Percentiles rank a stretch among this genome's conserved stretches.
Evolutionary conservation across 495 filamentous ascomycete species (phyloP).

Genomic region (Xylaria cubensis): DNA sequence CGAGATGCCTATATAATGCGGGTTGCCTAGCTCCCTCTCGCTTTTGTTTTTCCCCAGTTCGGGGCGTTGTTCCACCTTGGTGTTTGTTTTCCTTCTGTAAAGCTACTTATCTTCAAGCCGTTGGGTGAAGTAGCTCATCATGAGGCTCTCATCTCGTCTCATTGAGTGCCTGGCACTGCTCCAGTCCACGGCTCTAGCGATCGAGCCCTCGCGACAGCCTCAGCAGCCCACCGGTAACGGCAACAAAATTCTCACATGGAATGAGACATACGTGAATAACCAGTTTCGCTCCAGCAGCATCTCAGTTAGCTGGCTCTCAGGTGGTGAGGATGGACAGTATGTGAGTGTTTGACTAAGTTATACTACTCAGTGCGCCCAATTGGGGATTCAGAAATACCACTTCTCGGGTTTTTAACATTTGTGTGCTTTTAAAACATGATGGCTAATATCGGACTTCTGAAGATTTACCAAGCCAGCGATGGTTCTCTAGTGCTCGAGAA

Average conservation of each 20-base stretch:
- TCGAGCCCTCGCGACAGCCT: constrained; percentile 48
- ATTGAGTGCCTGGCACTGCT: constrained; percentile 30
- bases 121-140: constrained; percentile 19
- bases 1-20: not conserved
- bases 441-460: not conserved
- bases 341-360: constrained; percentile 4
- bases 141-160: constrained; percentile 28
- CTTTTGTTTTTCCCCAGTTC: too few relatives aligned
- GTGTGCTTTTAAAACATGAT: not conserved
- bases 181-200: constrained; percentile 34
- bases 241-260: constrained; percentile 51
- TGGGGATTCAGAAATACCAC: not conserved
- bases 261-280: constrained; percentile 46
- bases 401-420: not conserved
- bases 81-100: not conserved
- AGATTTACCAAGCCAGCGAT: constrained; percentile 49
- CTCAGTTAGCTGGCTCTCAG: constrained; percentile 55
- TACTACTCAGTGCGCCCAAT: not conserved
- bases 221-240: constrained; percentile 46
- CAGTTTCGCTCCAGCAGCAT: constrained; percentile 40
- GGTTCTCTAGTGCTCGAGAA: constrained; percentile 57
- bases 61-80: not conserved
- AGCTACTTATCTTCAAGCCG: not conserved
- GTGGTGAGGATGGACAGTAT: constrained; percentile 54
- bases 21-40: not conserved